These are phyloP conservation scores for Calcarisporium arbuscula DNA, from an alignment of 2,329 filamentous ascomycete species.

Conservation along the genomic window DNA sequence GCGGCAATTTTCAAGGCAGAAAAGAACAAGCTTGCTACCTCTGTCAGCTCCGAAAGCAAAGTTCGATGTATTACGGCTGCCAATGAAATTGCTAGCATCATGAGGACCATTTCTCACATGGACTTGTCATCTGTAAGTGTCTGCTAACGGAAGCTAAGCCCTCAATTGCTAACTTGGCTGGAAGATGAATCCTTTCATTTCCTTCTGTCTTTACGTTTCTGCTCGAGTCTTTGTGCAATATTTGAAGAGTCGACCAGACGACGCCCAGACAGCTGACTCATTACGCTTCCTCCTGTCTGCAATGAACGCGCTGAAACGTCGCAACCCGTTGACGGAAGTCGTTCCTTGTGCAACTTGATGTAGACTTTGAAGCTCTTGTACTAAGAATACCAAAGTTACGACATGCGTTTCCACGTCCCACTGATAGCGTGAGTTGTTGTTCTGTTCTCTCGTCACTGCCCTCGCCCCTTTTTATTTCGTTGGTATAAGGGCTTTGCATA, in stretches of 20 bases:
- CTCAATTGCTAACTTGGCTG: constrained; percentile 15
- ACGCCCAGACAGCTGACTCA: constrained; percentile 70
- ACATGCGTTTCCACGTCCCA: constrained; percentile 46
- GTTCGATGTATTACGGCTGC: constrained; percentile 88
- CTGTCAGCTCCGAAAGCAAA: constrained; percentile 83
- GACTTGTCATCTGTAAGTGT: constrained; percentile 71
- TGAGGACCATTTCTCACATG: constrained; percentile 89
- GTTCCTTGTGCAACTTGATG: constrained; percentile 86
- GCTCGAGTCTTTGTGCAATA: constrained; percentile 94
- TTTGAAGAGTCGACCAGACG: constrained; percentile 86
- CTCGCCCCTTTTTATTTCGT: too few species aligned
- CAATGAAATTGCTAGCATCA: constrained; percentile 88
- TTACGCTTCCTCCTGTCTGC: constrained; percentile 86
- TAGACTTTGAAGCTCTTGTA: constrained; percentile 75
- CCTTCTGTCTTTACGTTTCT: constrained; percentile 93
- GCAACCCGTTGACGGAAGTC: constrained; percentile 91
- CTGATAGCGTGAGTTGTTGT: constrained; percentile 44
- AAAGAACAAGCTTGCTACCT: constrained; percentile 70
- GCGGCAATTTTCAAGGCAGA: constrained; percentile 97
- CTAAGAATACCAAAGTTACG: constrained; percentile 53
- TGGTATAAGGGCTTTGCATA: too few species aligned
- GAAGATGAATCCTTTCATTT: constrained; percentile 92
- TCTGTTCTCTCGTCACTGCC: too few species aligned
- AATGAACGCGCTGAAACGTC: constrained; percentile 81
- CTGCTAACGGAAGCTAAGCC: not conserved